Base-by-base conservation (phyloP, 371 early-diverging fungal genomes). In the Ordospora colligata region DNA sequence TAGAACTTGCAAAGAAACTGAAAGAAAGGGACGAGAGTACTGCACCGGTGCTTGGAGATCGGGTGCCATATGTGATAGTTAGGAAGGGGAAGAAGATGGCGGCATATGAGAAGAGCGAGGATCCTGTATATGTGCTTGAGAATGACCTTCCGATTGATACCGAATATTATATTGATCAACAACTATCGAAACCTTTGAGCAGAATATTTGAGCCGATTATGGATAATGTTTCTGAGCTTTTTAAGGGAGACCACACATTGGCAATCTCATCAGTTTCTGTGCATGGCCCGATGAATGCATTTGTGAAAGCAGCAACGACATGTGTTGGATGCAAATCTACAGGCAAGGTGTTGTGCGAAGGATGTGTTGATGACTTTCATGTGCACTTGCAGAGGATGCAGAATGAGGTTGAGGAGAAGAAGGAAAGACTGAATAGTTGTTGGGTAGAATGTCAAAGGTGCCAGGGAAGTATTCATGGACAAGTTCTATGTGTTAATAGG, bases 361-460 rank as follows among this genome's bases (percentile, higher is more conserved):
- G 43, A 32, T 83, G 84, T 82, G 86, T 44, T 76, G 86, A 88
- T 7, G 86, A 88, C 21, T 84, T 90, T 25, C 88, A 88, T 4
- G 90, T 90, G 81, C 80, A 94, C 42, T 91, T 93, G 75, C 81
- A 87, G 47, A 88, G 87, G 69, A 88, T 92, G 70, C 83, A 75
- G 87, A 73, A 62, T 69, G 67, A 79, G 45, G 50, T 91, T 42
- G 91, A 89, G 51, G 87, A 88, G 45, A 86, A 89, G 2, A 92
- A 94, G 82, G 86, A 87, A 7, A 87, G 88, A 44, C 96, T 88
- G 82, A 87, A 93, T 22, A 85, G 93, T 14, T 88, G 97, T 47
- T 96, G 98, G 97, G 92, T 95, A 14, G 95, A 98, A 83, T 99
- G 99, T 79, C 98, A 97, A 83, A 88, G 96, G 44, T 97, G 98